Base-by-base conservation (phyloP, 2,329 filamentous ascomycete species). In the Diplocarpon mali region DNA sequence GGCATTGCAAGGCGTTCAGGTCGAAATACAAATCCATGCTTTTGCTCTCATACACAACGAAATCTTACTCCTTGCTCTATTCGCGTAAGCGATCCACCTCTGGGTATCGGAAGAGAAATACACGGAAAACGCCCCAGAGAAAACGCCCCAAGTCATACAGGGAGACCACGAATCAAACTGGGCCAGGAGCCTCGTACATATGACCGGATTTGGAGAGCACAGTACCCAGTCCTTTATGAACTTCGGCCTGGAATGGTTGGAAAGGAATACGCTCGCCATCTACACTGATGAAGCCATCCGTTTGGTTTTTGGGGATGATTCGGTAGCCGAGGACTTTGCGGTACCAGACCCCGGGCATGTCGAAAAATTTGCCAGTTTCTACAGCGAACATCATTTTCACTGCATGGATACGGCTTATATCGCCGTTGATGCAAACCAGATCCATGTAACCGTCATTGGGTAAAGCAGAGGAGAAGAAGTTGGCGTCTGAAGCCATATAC, bases 221-320 rank as follows among this genome's bases (percentile, higher is more conserved):
- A 3, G 84, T 86, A 1, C 86, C 92, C 17, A 98, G 69, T 0
- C 83, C 84, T 42, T 70, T 75, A 62, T 95, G 87, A 6, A 95
- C 73, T 65, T 98, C 92, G 2, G 81, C 86, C 67, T 98, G 92
- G 61, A 95, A 93, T 0, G 86, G 83, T 56, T 82, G 82, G 61
- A 94, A 96, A 0, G 87, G 84, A 2, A 94, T 72, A 43, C 76
- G 74, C 66, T 98, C 92, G 31, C 92, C 92, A 59, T 96, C 92
- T 53, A 98, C 87, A 62, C 87, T 93, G 61, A 98, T 93, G 62
- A 85, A 92, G 1, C 90, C 90, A 50, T 80, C 73, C 32, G 75
- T 68, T 56, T 80, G 73, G 50, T 82, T 67, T 42, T 76, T 78
- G 0, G 92, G 92, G 3, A 81, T 80, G 51, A 98, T 81, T 35